Conservation (phyloP, 352 stramenopile genomes). For the Elongisporangium prolatum region DNA sequence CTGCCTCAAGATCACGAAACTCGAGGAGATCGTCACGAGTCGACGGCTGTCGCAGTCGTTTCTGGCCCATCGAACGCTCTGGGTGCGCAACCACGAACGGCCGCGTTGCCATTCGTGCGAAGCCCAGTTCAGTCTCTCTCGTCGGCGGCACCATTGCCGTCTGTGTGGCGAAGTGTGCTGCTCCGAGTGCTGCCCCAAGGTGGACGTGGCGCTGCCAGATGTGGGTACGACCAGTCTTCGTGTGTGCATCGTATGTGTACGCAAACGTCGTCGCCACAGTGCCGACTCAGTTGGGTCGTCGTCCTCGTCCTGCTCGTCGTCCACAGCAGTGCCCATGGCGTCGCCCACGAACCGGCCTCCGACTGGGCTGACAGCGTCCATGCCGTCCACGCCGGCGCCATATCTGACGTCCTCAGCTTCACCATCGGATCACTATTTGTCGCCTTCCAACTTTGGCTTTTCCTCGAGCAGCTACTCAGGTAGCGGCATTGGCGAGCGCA, state of each 20-base stretch:
- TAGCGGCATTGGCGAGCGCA: conserved; percentile 32
- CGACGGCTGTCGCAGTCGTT: conserved; percentile 66
- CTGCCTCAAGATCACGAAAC: conserved; percentile 43
- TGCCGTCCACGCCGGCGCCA: conserved; percentile 13
- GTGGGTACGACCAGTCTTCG: conserved; percentile 57
- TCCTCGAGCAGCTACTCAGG: conserved; percentile 19
- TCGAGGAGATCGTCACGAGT: conserved; percentile 71
- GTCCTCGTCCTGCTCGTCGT: conserved; percentile 13
- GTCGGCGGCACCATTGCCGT: conserved; percentile 71
- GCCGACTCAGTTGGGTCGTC: conserved; percentile 21
- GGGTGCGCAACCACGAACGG: conserved; percentile 64
- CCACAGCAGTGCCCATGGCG: conserved; percentile 16
- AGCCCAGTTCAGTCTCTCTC: conserved; percentile 63
- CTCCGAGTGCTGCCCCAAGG: conserved; percentile 75
- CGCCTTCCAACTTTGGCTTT: conserved; percentile 29
- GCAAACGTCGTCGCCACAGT: conserved; percentile 52
- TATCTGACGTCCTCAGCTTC: conserved; percentile 33
- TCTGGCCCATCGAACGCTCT: conserved; percentile 55
- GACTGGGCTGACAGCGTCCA: conserved; percentile 12
- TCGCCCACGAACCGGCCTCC: conserved; percentile 16
- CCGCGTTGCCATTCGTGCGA: conserved; percentile 54
- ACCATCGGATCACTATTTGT: conserved; percentile 37
- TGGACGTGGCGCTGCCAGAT: conserved; percentile 66
- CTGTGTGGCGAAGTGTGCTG: conserved; percentile 77
- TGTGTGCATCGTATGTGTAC: conserved; percentile 57